Evolutionary conservation across 768 basidiomycete genomes (phyloP), one percentile per base, ranked within the genome.

Genomic region (Pisolithus marmoratus): DNA sequence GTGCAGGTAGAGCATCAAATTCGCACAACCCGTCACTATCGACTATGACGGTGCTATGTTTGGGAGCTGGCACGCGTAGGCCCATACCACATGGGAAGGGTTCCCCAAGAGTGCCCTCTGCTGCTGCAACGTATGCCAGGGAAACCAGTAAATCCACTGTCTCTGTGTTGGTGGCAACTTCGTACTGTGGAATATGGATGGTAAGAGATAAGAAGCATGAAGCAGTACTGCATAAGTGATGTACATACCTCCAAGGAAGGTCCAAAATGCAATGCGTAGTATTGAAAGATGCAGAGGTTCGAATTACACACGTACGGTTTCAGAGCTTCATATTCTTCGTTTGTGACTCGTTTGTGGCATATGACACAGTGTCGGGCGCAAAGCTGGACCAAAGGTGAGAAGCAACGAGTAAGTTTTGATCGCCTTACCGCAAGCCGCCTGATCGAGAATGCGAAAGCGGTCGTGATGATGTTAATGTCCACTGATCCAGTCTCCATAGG

Each of bases 251-350:
- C 85, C 19, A 87, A 73, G 11, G 84, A 84, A 5, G 82, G 79
- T 0, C 85, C 85, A 24, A 80, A 74, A 51, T 83, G 84, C 45
- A 84, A 69, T 5, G 74, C 69, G 60, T 85, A 85, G 58, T 84
- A 86, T 59, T 85, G 85, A 62, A 83, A 89, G 5, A 78, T 70
- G 64, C 87, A 89, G 5, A 89, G 73, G 49, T 77, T 76, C 5
- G 74, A 74, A 50, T 78, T 74, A 62, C 86, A 89, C 23, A 89
- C 84, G 60, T 86, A 88, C 1, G 87, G 87, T 61, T 86, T 85
- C 53, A 87, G 75, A 1, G 81, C 78, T 55, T 81, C 80, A 52
- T 76, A 79, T 8, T 8, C 14, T 38, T 77, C 72, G 8, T 68
- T 71, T 9, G 71, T 58, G 27, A 84, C 70, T 54, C 74, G 77